A percentile compares a stretch with the other conserved stretches of the same genome.
These are phyloP conservation scores for Penicillium frequentans DNA, from an alignment of 2,329 filamentous ascomycete species.

Conservation along the genomic window DNA sequence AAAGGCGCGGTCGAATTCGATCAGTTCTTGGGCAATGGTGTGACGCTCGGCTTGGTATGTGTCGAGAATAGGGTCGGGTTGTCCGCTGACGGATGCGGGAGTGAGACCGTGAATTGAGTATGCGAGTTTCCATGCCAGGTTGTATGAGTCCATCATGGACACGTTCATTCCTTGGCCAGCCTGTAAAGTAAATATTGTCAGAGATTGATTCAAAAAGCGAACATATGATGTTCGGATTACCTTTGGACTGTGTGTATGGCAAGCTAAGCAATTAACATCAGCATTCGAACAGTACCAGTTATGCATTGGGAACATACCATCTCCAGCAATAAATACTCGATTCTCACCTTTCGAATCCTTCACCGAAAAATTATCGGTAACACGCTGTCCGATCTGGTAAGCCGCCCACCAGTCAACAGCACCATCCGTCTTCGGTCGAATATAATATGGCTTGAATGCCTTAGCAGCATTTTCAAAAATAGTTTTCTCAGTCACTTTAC, in stretches of 20 bases:
- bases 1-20: constrained; percentile 41
- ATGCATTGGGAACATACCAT: constrained; percentile 41
- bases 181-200: constrained; percentile 17
- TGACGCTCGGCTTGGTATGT: constrained; percentile 41
- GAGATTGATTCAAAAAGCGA: neutral
- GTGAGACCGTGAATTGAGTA: constrained; percentile 39
- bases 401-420: constrained; percentile 73
- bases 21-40: constrained; percentile 38
- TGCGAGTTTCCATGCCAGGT: constrained; percentile 43
- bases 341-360: constrained; percentile 68
- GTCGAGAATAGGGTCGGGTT: constrained; percentile 31
- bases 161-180: constrained; percentile 81
- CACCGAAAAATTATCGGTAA: constrained; percentile 45
- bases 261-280: constrained; percentile 49
- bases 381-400: constrained; percentile 74
- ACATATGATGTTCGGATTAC: constrained; percentile 12
- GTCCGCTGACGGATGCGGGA: constrained; percentile 14
- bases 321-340: constrained; percentile 72
- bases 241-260: constrained; percentile 76
- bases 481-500: constrained; percentile 62
- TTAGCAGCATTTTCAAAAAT: constrained; percentile 66
- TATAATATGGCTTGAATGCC: constrained; percentile 66
- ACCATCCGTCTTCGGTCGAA: constrained; percentile 59
- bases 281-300: neutral
- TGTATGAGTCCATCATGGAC: constrained; percentile 62